Percentiles rank a stretch among this genome's conserved stretches.
These are phyloP conservation scores for Xylaria arbuscula DNA, from an alignment of 2,329 filamentous ascomycete genomes.

Conservation along the genomic window DNA sequence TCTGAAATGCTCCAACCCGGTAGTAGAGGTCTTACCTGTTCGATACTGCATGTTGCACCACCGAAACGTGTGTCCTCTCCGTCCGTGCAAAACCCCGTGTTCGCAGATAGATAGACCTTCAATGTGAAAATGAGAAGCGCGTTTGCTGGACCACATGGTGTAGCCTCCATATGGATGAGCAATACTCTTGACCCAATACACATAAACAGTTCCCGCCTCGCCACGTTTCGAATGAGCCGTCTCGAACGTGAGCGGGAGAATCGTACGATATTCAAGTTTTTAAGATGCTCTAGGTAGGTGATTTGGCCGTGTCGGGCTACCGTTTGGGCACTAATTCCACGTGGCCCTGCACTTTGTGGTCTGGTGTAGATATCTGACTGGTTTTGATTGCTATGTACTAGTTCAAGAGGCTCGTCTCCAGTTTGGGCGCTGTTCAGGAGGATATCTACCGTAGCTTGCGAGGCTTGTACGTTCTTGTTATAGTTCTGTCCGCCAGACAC, in stretches of 20 bases:
- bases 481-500: too few species aligned
- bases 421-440: background rate
- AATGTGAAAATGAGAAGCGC: background rate
- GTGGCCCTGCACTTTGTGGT: background rate
- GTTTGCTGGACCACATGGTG: background rate
- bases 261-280: slow-evolving; percentile 20
- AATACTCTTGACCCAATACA: background rate
- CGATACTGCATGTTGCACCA: background rate
- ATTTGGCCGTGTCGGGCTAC: background rate
- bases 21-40: too few species aligned
- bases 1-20: background rate
- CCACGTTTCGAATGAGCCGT: background rate
- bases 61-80: background rate
- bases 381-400: background rate
- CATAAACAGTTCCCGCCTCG: background rate
- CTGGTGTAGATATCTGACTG: background rate
- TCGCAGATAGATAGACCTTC: background rate
- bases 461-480: background rate
- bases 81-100: background rate
- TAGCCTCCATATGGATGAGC: background rate
- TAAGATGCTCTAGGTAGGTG: background rate
- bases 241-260: background rate
- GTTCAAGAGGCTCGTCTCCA: background rate
- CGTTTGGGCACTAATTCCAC: background rate
- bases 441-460: background rate